Evolutionary conservation across 352 stramenopile genomes (phyloP).

Genomic region (Globisporangium lucens): DNA sequence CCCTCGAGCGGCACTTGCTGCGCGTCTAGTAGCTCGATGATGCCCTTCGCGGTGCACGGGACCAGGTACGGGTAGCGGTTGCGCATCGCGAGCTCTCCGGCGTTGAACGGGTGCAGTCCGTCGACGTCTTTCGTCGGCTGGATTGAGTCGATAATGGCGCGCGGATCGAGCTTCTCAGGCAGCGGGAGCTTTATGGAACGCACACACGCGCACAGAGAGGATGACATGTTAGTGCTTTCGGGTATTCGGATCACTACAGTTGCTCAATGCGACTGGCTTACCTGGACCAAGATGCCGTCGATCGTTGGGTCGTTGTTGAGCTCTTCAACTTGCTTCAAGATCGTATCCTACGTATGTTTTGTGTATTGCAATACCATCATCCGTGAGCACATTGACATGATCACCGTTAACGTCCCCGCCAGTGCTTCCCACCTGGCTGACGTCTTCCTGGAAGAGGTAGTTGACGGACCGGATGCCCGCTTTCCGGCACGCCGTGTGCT

Average conservation of each 20-base stretch:
- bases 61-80: slow-evolving; percentile 88
- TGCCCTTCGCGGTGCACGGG: slow-evolving; percentile 97
- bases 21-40: slow-evolving; percentile 94
- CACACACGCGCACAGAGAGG: not conserved
- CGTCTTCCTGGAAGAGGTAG: slow-evolving; percentile 66
- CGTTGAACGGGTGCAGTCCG: slow-evolving; percentile 97
- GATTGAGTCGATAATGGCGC: slow-evolving; percentile 92
- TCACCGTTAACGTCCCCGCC: not conserved
- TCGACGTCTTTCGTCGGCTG: slow-evolving; percentile 97
- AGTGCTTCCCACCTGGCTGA: slow-evolving; percentile 41
- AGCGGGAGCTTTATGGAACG: slow-evolving; percentile 79
- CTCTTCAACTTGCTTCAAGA: slow-evolving; percentile 66
- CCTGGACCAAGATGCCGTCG: slow-evolving; percentile 83
- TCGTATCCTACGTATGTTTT: slow-evolving; percentile 29
- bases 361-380: not conserved
- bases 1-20: slow-evolving; percentile 87
- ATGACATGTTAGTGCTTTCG: not conserved
- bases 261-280: slow-evolving; percentile 28
- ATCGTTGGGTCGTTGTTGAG: slow-evolving; percentile 76
- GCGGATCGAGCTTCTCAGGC: slow-evolving; percentile 91
- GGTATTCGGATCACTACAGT: not conserved
- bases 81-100: slow-evolving; percentile 88
- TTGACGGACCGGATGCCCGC: slow-evolving; percentile 92
- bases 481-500: slow-evolving; percentile 95
- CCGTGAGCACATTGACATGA: not conserved